Evolutionary conservation across 2,329 filamentous ascomycete species (phyloP).

Genomic region (Penicillium paneum): DNA sequence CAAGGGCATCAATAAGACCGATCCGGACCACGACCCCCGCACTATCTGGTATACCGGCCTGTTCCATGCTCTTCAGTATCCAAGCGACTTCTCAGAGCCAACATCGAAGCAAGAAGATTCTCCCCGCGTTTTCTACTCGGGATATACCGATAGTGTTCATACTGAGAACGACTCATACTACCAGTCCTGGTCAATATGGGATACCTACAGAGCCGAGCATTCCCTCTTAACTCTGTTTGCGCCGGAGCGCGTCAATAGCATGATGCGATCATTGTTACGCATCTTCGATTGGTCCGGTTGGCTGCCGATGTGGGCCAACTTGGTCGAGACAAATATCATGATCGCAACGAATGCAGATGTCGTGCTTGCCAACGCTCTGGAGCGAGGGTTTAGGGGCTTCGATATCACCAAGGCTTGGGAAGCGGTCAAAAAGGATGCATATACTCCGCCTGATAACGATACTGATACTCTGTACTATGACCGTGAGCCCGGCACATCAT

Average conservation of each 20-base stretch:
- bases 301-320: slow-evolving; percentile 51
- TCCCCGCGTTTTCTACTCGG: slow-evolving; percentile 43
- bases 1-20: slow-evolving; percentile 44
- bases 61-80: slow-evolving; percentile 50
- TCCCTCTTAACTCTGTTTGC: slow-evolving; percentile 47
- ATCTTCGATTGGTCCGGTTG: slow-evolving; percentile 50
- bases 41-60: slow-evolving; percentile 49
- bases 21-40: slow-evolving; percentile 42
- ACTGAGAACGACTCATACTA: slow-evolving; percentile 47
- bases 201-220: slow-evolving; percentile 50
- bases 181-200: slow-evolving; percentile 53
- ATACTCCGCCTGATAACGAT: slow-evolving; percentile 45
- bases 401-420: slow-evolving; percentile 45
- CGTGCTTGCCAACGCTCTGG: slow-evolving; percentile 48
- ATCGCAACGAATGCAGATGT: slow-evolving; percentile 50
- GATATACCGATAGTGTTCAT: slow-evolving; percentile 48
- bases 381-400: slow-evolving; percentile 44
- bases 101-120: slow-evolving; percentile 16
- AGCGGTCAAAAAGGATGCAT: slow-evolving; percentile 47
- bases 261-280: slow-evolving; percentile 47
- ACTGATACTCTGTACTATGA: slow-evolving; percentile 48
- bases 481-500: slow-evolving; percentile 46
- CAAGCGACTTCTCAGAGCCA: slow-evolving; percentile 49
- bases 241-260: slow-evolving; percentile 47
- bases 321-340: slow-evolving; percentile 53